A percentile compares a stretch with the other conserved stretches of the same genome.
phyloP scores from a whole-genome alignment of 2,329 filamentous ascomycete genomes.

The Chrysosporium keratinophilum region DNA sequence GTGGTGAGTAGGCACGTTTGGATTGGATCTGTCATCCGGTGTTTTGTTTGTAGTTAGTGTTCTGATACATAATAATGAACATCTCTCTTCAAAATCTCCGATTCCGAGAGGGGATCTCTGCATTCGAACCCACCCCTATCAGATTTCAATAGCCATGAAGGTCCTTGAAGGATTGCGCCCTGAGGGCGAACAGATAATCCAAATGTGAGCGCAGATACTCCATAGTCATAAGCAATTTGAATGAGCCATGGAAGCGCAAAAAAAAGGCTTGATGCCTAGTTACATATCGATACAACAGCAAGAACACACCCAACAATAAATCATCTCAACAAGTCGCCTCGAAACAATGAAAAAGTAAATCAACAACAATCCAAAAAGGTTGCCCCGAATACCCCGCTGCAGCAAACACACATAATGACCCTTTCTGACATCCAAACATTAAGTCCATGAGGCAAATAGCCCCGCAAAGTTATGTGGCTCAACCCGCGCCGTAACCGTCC shows the following conservation, averaged over 20 bases:
- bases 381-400: constrained; percentile 2
- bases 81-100: not conserved
- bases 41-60: too few species aligned
- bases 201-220: not conserved
- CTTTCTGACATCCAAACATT: constrained; percentile 9
- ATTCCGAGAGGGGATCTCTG: not conserved
- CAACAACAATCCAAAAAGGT: constrained; percentile 7
- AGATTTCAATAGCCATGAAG: too few species aligned
- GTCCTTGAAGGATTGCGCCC: too few species aligned
- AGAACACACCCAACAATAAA: not conserved
- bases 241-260: too few species aligned
- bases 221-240: too few species aligned
- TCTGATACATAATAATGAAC: not conserved
- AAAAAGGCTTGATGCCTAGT: too few species aligned
- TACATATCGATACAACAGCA: not conserved
- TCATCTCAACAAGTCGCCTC: not conserved
- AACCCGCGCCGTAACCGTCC: constrained; percentile 8
- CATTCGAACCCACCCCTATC: too few species aligned
- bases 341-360: not conserved
- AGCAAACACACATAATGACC: constrained; percentile 6
- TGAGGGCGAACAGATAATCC: not conserved
- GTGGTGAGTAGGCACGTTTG: too few species aligned
- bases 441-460: constrained; percentile 6
- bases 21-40: too few species aligned
- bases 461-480: constrained; percentile 1